Conservation (phyloP, 352 stramenopile genomes). For the Pythium myriotylum region DNA sequence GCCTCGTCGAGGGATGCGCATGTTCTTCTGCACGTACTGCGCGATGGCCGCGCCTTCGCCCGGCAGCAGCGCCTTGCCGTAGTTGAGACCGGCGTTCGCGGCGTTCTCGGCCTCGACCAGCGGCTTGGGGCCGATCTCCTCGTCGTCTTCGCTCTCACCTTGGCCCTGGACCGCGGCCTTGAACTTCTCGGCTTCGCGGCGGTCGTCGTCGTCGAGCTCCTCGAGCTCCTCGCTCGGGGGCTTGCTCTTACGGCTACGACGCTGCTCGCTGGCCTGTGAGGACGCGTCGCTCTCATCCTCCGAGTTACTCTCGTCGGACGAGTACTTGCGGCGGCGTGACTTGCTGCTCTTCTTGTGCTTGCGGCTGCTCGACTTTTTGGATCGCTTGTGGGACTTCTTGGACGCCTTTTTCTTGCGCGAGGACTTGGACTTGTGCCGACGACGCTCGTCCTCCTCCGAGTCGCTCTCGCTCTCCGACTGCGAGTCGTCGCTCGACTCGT, state of each 20-base stretch:
- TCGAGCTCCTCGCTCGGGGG: constrained; percentile 15
- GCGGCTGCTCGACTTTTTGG: constrained; percentile 33
- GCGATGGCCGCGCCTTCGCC: constrained; percentile 96
- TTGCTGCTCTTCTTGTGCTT: constrained; percentile 27
- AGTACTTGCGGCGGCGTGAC: constrained; percentile 15
- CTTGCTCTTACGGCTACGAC: neutral
- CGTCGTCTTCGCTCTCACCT: constrained; percentile 71
- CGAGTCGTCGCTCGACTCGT: constrained; percentile 4
- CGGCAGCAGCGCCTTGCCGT: constrained; percentile 92
- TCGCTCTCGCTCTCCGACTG: constrained; percentile 35
- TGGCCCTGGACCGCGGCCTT: constrained; percentile 87
- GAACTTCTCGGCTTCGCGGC: constrained; percentile 84
- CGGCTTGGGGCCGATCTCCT: constrained; percentile 88
- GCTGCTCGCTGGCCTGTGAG: constrained; percentile 6
- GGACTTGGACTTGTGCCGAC: constrained; percentile 31
- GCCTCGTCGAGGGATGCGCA: constrained; percentile 97
- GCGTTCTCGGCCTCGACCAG: constrained; percentile 51
- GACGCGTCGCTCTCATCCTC: constrained; percentile 17
- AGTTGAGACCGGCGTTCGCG: constrained; percentile 69
- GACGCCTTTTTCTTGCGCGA: constrained; percentile 45
- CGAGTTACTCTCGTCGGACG: constrained; percentile 22
- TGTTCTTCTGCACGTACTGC: constrained; percentile 98
- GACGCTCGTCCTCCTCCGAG: constrained; percentile 21
- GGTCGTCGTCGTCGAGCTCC: constrained; percentile 59
- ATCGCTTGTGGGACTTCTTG: constrained; percentile 24